Conservation (phyloP, 176 grass and related monocot species). For the Carex myosuroides region DNA sequence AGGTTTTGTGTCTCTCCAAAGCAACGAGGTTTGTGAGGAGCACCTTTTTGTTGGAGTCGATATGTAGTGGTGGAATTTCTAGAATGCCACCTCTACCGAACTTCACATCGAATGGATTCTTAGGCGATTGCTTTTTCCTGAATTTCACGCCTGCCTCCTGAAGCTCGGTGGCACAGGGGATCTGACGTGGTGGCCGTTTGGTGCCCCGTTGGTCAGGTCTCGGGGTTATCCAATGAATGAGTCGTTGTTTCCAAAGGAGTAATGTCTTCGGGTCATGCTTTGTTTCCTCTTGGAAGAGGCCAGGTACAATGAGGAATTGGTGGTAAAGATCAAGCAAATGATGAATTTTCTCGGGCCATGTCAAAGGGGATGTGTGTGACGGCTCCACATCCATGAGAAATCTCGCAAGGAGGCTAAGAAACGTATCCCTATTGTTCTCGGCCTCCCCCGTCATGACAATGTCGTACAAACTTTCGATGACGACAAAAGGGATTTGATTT, state of each 20-base stretch:
- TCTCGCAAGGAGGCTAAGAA: neutral
- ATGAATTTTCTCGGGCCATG: constrained; percentile 19
- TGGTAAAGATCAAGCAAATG: constrained; percentile 16
- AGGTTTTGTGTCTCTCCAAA: neutral
- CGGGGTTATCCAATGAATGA: constrained; percentile 17
- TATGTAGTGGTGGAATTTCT: neutral
- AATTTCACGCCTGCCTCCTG: constrained; percentile 17
- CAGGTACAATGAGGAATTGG: neutral
- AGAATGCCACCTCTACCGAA: neutral
- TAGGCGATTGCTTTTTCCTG: constrained; percentile 4
- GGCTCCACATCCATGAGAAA: constrained; percentile 25
- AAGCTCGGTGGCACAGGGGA: constrained; percentile 19
- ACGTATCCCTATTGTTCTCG: neutral
- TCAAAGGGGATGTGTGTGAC: neutral
- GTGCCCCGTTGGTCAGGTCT: neutral
- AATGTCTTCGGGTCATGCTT: neutral
- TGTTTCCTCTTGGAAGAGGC: neutral
- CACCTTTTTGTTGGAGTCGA: constrained; percentile 12
- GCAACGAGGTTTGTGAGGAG: constrained; percentile 18
- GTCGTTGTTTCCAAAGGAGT: constrained; percentile 19
- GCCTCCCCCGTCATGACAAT: constrained; percentile 7
- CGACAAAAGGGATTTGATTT: constrained; percentile 19
- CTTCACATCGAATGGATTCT: constrained; percentile 11
- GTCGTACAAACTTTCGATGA: constrained; percentile 2
- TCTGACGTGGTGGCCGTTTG: constrained; percentile 2